Evolutionary conservation across 441 rosid species (phyloP).

Genomic region (Brassica balearica): DNA sequence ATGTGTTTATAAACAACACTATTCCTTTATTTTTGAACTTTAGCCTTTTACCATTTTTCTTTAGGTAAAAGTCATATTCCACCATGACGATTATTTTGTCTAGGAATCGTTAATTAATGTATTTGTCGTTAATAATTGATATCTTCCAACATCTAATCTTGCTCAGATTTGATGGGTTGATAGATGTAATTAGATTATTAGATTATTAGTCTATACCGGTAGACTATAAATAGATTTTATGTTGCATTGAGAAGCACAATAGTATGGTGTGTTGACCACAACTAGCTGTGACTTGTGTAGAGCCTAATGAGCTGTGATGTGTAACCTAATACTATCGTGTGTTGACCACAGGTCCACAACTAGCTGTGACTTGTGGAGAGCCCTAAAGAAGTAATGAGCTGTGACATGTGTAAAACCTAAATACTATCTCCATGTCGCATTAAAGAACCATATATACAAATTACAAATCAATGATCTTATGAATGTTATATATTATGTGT

Average conservation of each 20-base stretch:
- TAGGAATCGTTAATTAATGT: neutral
- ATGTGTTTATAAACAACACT: neutral
- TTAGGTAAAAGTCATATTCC: neutral
- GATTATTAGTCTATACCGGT: neutral
- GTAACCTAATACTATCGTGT: neutral
- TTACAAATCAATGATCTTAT: neutral
- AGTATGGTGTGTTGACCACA: constrained; percentile 3
- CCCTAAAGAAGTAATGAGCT: neutral
- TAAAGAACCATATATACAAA: neutral
- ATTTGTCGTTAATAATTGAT: neutral
- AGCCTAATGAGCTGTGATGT: neutral
- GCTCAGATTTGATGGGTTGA: neutral
- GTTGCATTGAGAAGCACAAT: constrained; percentile 28
- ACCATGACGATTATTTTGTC: neutral
- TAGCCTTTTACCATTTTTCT: neutral
- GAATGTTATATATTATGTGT: neutral
- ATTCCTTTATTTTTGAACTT: neutral
- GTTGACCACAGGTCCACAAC: neutral
- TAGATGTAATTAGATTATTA: neutral
- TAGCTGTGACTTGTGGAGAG: neutral
- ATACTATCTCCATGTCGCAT: neutral
- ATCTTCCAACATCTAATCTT: neutral
- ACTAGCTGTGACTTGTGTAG: neutral
- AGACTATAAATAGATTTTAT: neutral
- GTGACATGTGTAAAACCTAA: neutral